Conservation (phyloP, 2,329 filamentous ascomycete genomes). For the Fonsecaea pugnacius region DNA sequence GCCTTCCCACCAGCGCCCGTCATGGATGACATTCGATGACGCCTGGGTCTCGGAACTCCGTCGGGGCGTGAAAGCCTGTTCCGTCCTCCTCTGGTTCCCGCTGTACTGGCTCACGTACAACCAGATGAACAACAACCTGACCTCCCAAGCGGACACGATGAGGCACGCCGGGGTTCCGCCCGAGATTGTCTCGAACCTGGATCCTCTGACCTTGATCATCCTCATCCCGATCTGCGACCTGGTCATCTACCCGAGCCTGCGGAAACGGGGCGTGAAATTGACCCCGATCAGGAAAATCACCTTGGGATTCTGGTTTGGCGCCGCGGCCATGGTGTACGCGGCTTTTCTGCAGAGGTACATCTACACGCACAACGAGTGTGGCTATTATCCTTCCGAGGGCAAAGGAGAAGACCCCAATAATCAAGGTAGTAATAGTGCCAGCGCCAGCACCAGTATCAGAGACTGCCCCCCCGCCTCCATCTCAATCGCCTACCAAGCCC, state of each 20-base stretch:
- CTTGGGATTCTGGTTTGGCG: constrained; percentile 60
- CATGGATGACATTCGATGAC: constrained; percentile 79
- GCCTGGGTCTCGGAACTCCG: constrained; percentile 78
- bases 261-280: constrained; percentile 58
- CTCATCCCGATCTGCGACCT: constrained; percentile 40
- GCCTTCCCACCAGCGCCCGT: constrained; percentile 59
- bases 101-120: constrained; percentile 47
- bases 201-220: constrained; percentile 65
- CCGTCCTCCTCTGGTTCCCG: constrained; percentile 67
- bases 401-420: constrained; percentile 36
- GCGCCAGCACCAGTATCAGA: neutral
- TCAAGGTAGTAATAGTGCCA: too few species aligned
- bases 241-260: constrained; percentile 62
- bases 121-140: constrained; percentile 38
- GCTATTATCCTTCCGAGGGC: constrained; percentile 50
- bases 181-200: constrained; percentile 64
- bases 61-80: constrained; percentile 70
- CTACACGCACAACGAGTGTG: constrained; percentile 61
- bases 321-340: constrained; percentile 61
- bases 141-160: constrained; percentile 62
- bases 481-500: constrained; percentile 52
- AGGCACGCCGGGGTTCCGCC: constrained; percentile 58
- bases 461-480: constrained; percentile 26
- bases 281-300: constrained; percentile 61
- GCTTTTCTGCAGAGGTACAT: constrained; percentile 63